These are phyloP conservation scores for Orychophragmus violaceus DNA, from an alignment of 345 rosid genomes.

Conservation along the genomic window DNA sequence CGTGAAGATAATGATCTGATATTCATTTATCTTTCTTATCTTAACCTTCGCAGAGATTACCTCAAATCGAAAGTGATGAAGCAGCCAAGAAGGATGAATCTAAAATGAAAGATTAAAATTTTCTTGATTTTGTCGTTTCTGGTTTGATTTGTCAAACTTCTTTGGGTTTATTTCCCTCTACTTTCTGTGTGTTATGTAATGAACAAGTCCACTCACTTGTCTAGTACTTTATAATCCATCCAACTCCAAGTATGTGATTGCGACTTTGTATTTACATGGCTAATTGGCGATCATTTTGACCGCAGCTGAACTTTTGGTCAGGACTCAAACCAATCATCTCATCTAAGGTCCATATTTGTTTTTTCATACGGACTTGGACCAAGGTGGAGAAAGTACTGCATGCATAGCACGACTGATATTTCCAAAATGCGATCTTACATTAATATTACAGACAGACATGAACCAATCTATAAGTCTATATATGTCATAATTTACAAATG, in stretches of 20 bases:
- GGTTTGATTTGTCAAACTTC: not conserved
- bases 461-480: not conserved
- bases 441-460: not conserved
- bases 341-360: not conserved
- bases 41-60: slow-evolving; percentile 37
- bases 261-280: not conserved
- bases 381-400: not conserved
- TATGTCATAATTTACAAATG: not conserved
- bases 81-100: slow-evolving; percentile 7
- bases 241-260: too few species aligned
- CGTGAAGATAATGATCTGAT: not conserved
- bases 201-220: not conserved
- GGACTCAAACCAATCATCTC: not conserved
- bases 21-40: not conserved
- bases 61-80: slow-evolving; percentile 35
- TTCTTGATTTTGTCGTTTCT: not conserved
- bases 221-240: not conserved
- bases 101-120: not conserved
- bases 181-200: not conserved
- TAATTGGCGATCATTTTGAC: not conserved
- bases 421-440: not conserved
- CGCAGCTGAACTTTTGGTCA: not conserved
- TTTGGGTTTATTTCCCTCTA: not conserved
- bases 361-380: not conserved
- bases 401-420: not conserved